Base-by-base conservation (phyloP, 306 rosid species). In the Dalbergia cochinchinensis region DNA sequence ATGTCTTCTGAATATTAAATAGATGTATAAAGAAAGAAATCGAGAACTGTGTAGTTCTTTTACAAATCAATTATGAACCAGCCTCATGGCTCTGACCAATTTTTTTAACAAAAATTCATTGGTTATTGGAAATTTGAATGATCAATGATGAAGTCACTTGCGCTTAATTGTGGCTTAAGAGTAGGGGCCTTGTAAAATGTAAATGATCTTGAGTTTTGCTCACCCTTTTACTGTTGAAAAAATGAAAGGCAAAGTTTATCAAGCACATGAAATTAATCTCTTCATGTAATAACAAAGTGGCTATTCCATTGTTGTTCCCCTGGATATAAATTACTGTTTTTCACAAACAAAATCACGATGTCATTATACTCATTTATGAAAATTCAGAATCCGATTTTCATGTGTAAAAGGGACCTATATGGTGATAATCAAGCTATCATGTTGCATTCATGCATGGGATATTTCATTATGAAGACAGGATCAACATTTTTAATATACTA, bases 381-480 rank as follows among this genome's bases (percentile, higher is more conserved):
- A 35, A 35, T 35, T 35, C 41, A 35, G 41, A 35, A 22, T 22
- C 1, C 1, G 26, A 22, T 22, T 22, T 22, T 22, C 26, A 22
- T 22, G 1, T 22, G 26, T 22, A 22, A 22, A 22, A 22, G 26
- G 0, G 45, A 63, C 47, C 45, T 34, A 47, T 15, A 15, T 35
- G 20, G 16, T 5, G 22, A 34, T 7, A n/a, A 60, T 18, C 11
- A 31, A 35, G 47, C 47, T n/a, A 35, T 37, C 26, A 35, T 35
- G 47, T 15, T n/a, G 48, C 50, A 66, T 66, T 66, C 51, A 41
- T 9, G 11, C 15, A 18, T 41, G 34, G 18, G 8, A 66, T 66
- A 39, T 65, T 65, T 63, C 33, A 39, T 18, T 39, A 63, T 39
- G 51, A 65, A 16, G 53, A 39, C 71, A 66, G 16, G 31, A 42